phyloP scores from a whole-genome alignment of 371 early-diverging fungal species.

The Conidiobolus incongruus region DNA sequence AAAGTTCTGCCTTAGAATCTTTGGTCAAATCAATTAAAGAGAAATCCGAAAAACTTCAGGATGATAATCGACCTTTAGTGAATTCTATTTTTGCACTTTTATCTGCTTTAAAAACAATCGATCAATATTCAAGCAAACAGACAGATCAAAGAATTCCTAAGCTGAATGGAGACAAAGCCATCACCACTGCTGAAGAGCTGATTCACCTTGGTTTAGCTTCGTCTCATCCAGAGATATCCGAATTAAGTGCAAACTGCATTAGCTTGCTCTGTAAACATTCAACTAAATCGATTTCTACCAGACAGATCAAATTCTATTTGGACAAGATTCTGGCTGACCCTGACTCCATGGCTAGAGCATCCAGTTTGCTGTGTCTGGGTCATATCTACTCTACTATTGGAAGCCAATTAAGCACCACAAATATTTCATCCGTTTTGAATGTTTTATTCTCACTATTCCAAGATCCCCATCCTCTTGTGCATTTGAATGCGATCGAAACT shows the following conservation, averaged over 20 bases:
- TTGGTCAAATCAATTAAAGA: constrained; percentile 39
- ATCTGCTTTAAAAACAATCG: not conserved
- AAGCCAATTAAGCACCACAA: constrained; percentile 63
- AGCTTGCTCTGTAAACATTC: constrained; percentile 2
- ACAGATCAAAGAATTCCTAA: not conserved
- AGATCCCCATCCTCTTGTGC: constrained; percentile 84
- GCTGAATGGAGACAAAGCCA: not conserved
- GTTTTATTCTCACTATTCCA: constrained; percentile 70
- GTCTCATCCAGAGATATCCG: too few species aligned
- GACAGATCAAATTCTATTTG: constrained; percentile 59
- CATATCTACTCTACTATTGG: constrained; percentile 75
- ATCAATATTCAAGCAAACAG: not conserved
- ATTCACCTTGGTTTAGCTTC: not conserved
- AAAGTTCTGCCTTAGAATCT: constrained; percentile 50
- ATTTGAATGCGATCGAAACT: constrained; percentile 78
- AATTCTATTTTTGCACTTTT: constrained; percentile 1
- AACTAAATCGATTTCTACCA: constrained; percentile 18
- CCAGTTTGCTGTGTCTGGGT: constrained; percentile 74
- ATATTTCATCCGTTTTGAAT: constrained; percentile 70
- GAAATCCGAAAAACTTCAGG: not conserved
- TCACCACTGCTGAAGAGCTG: not conserved
- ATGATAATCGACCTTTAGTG: too few species aligned
- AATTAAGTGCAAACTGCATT: not conserved
- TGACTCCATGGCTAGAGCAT: constrained; percentile 84
- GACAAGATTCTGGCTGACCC: constrained; percentile 73